A percentile compares a stretch with the other conserved stretches of the same genome.
These are phyloP conservation scores for Phytopythium ostracodes DNA, from an alignment of 352 stramenopile genomes.

Conservation along the genomic window DNA sequence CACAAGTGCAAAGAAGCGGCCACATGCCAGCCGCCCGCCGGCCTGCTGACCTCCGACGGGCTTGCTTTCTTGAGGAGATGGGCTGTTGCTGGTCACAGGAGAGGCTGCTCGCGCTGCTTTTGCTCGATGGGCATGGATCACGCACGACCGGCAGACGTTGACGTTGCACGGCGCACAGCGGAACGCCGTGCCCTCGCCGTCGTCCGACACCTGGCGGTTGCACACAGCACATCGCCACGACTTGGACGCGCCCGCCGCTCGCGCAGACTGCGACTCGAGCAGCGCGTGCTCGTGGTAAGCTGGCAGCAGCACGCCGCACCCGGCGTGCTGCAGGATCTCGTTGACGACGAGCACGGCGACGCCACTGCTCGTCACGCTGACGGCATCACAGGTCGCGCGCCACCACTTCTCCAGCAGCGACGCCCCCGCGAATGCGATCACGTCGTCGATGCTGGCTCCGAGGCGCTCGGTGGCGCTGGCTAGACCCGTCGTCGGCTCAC, in stretches of 20 bases:
- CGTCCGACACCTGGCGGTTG: neutral
- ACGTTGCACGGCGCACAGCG: constrained; percentile 25
- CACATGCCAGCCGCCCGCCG: constrained; percentile 17
- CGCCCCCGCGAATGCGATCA: neutral
- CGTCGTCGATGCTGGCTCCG: neutral
- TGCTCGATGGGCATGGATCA: neutral
- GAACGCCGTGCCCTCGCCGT: constrained; percentile 15
- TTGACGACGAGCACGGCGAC: constrained; percentile 8
- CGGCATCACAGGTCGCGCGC: neutral
- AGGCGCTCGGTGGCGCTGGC: neutral
- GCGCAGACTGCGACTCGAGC: constrained; percentile 8
- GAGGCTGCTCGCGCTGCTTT: constrained; percentile 22
- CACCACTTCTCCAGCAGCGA: neutral
- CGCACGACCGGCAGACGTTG: constrained; percentile 27
- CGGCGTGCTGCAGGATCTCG: constrained; percentile 15
- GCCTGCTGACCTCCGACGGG: constrained; percentile 4
- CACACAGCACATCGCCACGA: neutral
- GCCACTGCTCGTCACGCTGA: too few species aligned
- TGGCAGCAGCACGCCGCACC: constrained; percentile 11
- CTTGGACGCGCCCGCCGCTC: constrained; percentile 4
- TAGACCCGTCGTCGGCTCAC: too few species aligned
- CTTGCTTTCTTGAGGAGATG: constrained; percentile 15
- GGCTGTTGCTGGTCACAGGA: constrained; percentile 11
- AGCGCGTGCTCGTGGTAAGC: constrained; percentile 17
- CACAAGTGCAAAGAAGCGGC: constrained; percentile 26